These are phyloP conservation scores for Yarrowia divulgata DNA, from an alignment of 805 yeast genomes.

Conservation along the genomic window DNA sequence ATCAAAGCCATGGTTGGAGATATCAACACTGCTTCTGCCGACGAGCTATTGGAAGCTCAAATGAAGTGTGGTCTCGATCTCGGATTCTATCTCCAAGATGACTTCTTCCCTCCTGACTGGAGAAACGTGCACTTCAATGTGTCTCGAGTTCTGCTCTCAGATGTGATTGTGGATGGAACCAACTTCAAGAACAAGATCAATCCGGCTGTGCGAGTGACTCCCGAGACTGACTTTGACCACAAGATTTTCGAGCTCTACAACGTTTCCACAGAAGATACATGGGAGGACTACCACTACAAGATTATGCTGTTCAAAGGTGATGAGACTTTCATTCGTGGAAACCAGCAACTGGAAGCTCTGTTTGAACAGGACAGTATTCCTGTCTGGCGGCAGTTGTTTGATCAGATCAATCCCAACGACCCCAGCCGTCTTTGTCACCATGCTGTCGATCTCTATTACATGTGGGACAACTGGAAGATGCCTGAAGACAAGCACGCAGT, in stretches of 20 bases:
- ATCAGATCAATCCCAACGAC: slow-evolving; percentile 21
- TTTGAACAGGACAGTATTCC: neutral
- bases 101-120: slow-evolving; percentile 23
- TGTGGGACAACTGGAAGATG: slow-evolving; percentile 32
- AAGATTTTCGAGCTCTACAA: slow-evolving; percentile 18
- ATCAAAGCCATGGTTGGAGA: neutral
- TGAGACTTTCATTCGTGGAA: slow-evolving; percentile 11
- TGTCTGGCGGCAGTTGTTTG: slow-evolving; percentile 14
- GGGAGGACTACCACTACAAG: slow-evolving; percentile 21
- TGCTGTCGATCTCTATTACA: slow-evolving; percentile 25
- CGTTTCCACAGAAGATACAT: slow-evolving; percentile 10
- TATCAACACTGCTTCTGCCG: neutral
- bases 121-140: neutral
- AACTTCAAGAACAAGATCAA: slow-evolving; percentile 27
- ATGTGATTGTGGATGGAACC: slow-evolving; percentile 23
- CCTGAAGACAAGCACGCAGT: slow-evolving; percentile 2
- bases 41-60: slow-evolving; percentile 1
- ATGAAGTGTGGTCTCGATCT: slow-evolving; percentile 1
- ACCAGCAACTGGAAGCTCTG: slow-evolving; percentile 1
- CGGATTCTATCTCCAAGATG: slow-evolving; percentile 7
- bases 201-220: slow-evolving; percentile 1
- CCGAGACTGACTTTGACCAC: slow-evolving; percentile 24
- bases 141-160: neutral
- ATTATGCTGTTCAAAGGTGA: slow-evolving; percentile 33
- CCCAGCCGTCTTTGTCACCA: slow-evolving; percentile 13